phyloP scores from a whole-genome alignment of 1,139 yeast genomes.

The Maudiozyma humilis region DNA sequence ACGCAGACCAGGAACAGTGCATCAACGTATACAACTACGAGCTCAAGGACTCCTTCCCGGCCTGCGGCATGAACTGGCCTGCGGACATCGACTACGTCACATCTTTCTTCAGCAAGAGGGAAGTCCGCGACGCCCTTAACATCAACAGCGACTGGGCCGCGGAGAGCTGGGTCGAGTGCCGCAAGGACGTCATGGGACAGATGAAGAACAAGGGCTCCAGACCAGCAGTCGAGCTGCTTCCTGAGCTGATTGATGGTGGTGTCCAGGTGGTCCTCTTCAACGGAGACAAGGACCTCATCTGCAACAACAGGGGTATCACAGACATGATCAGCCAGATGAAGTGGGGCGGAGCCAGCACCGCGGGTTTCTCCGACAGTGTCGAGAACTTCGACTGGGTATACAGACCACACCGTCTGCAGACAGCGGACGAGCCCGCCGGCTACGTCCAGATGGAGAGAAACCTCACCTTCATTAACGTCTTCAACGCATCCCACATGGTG shows the following conservation, averaged over 20 bases:
- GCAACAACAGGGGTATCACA: constrained; percentile 75
- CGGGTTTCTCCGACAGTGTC: constrained; percentile 44
- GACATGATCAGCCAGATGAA: constrained; percentile 49
- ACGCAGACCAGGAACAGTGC: constrained; percentile 42
- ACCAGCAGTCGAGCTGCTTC: constrained; percentile 61
- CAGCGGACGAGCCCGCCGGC: constrained; percentile 44
- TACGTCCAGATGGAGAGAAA: constrained; percentile 52
- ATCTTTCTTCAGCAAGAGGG: constrained; percentile 49
- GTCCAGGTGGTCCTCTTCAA: constrained; percentile 67
- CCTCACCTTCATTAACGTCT: constrained; percentile 66
- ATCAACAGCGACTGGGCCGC: constrained; percentile 30
- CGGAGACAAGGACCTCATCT: constrained; percentile 84
- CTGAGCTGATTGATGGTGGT: constrained; percentile 46
- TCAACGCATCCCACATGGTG: constrained; percentile 87
- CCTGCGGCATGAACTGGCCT: constrained; percentile 97
- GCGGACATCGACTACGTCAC: constrained; percentile 51
- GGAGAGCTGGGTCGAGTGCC: constrained; percentile 68
- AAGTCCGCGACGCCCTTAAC: constrained; percentile 55
- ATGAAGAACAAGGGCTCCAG: constrained; percentile 47
- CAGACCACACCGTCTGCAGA: constrained; percentile 41
- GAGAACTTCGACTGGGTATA: constrained; percentile 45
- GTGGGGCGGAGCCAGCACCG: constrained; percentile 51
- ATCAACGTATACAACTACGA: constrained; percentile 77
- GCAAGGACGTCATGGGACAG: constrained; percentile 43
- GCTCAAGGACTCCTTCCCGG: constrained; percentile 62